Base-by-base conservation (phyloP, 1,139 yeast species). In the Spathaspora sp. region DNA sequence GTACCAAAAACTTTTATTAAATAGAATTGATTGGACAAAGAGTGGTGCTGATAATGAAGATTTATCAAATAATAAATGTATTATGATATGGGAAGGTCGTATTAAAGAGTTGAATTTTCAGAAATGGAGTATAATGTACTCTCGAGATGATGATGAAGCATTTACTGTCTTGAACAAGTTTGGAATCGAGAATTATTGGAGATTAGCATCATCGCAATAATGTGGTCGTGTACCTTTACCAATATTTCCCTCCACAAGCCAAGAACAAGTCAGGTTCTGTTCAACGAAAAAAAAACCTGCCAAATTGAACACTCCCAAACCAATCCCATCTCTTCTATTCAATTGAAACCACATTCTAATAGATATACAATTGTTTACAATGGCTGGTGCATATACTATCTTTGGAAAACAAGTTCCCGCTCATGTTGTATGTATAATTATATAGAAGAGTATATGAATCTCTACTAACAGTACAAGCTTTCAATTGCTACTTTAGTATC, bases 31-130 rank as follows among this genome's bases (percentile, higher is more conserved):
- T 34, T 91, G 97, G 97, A 70, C 74, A 1, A 82, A 78, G 45
- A 58, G 68, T 48, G 67, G 70, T 36, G 53, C 51, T 4, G 57
- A 55, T 9, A 50, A 47, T n/a, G 60, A 70, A 15, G 80, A 81
- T 54, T 64, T 82, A 46, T 54, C 68, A 0, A 56, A 58, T 1
- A 88, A 86, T 57, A 61, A 58, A 44, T 83, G 90, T 54, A 56
- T 59, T 2, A 56, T 84, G 15, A 57, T 88, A 2, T 91, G 97
- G 97, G 84, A 83, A 51, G 97, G 97, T 0, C 82, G 81, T 51
- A 51, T 88, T 37, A 66, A 69, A 43, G 75, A 76, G 2, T 58
- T 76, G 24, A 72, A 72, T 47, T 87, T 86, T 61, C 70, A 72
- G 46, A 77, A 78, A 57, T 87, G 95, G 93, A 74, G 82, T 2